These are phyloP conservation scores for Pseudogymnoascus sp. DNA, from an alignment of 2,329 filamentous ascomycete genomes.

Conservation along the genomic window DNA sequence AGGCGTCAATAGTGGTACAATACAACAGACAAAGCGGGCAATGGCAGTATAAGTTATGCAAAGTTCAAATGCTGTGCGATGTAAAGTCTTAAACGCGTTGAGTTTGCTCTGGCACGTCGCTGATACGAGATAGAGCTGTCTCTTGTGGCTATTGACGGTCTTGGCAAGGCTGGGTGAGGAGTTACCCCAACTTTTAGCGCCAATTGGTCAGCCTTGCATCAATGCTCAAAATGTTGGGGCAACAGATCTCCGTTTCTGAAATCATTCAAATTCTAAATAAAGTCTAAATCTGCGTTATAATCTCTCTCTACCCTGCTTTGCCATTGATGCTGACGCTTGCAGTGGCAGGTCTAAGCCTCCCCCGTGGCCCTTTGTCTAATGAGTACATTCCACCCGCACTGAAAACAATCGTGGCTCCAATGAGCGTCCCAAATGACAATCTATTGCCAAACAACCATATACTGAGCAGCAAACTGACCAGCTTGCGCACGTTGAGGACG, in stretches of 20 bases:
- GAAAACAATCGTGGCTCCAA: conserved; percentile 82
- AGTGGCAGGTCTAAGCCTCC: conserved; percentile 24
- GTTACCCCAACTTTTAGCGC: conserved; percentile 8
- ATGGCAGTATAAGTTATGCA: background rate
- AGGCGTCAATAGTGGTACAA: background rate
- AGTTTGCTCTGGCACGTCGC: conserved; percentile 1
- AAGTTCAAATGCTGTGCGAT: background rate
- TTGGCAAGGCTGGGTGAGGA: conserved; percentile 6
- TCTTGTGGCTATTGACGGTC: background rate
- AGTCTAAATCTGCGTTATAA: background rate
- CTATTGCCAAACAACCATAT: conserved; percentile 91
- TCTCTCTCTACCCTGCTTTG: conserved; percentile 23
- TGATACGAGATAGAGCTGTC: conserved; percentile 3
- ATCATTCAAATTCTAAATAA: conserved; percentile 4
- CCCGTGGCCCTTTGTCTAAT: conserved; percentile 48
- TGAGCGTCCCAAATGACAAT: conserved; percentile 65
- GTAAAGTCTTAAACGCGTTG: background rate
- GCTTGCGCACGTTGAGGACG: conserved; percentile 88
- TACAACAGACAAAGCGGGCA: background rate
- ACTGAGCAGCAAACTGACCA: conserved; percentile 82
- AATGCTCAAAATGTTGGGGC: background rate
- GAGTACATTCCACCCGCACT: conserved; percentile 86
- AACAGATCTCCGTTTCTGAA: background rate
- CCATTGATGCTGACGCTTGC: conserved; percentile 13
- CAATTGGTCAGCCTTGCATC: conserved; percentile 5